Evolutionary conservation across 768 basidiomycete species (phyloP).

Genomic region (Pisolithus albus): DNA sequence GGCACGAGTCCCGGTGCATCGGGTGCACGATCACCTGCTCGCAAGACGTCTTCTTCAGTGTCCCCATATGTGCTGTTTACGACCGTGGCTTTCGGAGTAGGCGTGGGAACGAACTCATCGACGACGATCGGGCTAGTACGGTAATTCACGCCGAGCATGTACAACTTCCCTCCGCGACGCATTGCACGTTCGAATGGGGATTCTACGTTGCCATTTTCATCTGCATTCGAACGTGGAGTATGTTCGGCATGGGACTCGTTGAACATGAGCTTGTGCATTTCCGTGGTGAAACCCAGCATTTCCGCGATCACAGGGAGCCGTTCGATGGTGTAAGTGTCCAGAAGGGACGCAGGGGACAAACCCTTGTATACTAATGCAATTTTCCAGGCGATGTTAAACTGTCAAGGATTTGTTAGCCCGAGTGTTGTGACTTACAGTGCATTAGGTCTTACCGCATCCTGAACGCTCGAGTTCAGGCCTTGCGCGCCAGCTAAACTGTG

Average conservation of each 20-base stretch:
- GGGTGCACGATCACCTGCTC: background rate
- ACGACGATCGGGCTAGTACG: conserved; percentile 18
- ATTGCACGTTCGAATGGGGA: background rate
- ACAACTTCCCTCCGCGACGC: conserved; percentile 3
- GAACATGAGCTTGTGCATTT: conserved; percentile 3
- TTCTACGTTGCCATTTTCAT: background rate
- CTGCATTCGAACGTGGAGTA: background rate
- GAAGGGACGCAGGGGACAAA: conserved; percentile 29
- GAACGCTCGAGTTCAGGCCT: conserved; percentile 12
- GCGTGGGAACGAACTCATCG: conserved; percentile 9
- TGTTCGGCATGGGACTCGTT: too few species aligned
- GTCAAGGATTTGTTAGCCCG: background rate
- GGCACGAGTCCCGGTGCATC: background rate
- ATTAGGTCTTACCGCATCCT: conserved; percentile 2
- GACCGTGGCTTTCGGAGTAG: background rate
- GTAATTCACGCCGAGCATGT: conserved; percentile 23
- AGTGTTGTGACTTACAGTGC: background rate
- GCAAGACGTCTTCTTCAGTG: background rate
- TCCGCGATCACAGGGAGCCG: conserved; percentile 40
- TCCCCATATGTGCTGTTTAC: background rate
- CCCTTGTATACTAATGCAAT: conserved; percentile 36
- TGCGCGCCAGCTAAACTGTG: conserved; percentile 42
- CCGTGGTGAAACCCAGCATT: conserved; percentile 38
- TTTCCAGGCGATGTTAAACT: conserved; percentile 44
- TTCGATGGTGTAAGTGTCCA: conserved; percentile 38